A percentile compares a stretch with the other conserved stretches of the same genome.
Evolutionary conservation across 345 rosid species (phyloP).

Genomic region (Sonneratia caseolaris): DNA sequence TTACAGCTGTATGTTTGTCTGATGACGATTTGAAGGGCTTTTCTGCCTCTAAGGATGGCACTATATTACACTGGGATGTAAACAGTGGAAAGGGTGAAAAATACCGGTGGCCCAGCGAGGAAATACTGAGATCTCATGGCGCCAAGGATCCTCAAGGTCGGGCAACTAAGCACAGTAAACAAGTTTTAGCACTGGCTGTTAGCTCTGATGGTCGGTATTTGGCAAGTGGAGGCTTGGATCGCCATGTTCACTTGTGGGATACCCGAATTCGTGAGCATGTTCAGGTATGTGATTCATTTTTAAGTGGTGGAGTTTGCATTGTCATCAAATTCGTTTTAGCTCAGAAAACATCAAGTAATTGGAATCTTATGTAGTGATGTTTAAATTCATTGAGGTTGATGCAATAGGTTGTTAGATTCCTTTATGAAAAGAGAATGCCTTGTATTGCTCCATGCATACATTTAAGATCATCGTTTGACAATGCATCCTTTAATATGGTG

Average conservation of each 20-base stretch:
- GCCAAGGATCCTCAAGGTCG: conserved; percentile 63
- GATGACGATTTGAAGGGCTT: conserved; percentile 79
- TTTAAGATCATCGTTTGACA: neutral
- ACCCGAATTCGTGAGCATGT: conserved; percentile 70
- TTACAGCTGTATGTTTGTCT: conserved; percentile 73
- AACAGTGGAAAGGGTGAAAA: conserved; percentile 52
- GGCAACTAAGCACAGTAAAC: conserved; percentile 58
- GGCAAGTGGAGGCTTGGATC: conserved; percentile 89
- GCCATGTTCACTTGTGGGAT: conserved; percentile 97
- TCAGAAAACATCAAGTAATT: neutral
- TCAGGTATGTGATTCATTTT: conserved; percentile 39
- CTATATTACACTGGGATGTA: conserved; percentile 81
- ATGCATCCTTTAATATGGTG: neutral
- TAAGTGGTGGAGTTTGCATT: neutral
- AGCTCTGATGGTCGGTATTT: conserved; percentile 89
- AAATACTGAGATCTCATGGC: conserved; percentile 60
- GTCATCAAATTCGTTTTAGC: neutral
- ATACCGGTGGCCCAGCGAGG: conserved; percentile 73
- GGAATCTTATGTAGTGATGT: neutral
- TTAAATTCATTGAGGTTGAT: too few relatives aligned
- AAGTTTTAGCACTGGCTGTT: conserved; percentile 71
- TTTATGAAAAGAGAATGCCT: neutral
- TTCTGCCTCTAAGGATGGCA: conserved; percentile 90
- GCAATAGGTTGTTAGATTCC: neutral
- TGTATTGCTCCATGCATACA: neutral